Evolutionary conservation across 129 eudicot genomes (phyloP).

Genomic region (Glebionis coronaria): DNA sequence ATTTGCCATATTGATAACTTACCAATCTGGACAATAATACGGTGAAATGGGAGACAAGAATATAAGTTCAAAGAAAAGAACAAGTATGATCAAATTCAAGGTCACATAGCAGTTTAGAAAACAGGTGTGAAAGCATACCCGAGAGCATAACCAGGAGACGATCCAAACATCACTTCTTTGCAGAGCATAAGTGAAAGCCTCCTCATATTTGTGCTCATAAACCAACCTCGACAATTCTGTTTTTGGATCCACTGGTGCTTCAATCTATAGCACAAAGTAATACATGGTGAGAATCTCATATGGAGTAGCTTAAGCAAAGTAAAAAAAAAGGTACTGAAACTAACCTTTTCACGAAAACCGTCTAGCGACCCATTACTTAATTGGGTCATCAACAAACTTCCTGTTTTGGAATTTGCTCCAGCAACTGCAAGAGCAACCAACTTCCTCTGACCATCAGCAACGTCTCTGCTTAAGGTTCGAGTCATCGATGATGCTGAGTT

Average conservation of each 20-base stretch:
- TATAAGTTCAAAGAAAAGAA: background rate
- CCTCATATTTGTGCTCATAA: constrained; percentile 77
- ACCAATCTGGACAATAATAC: no score
- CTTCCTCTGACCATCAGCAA: constrained; percentile 79
- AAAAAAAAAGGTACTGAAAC: constrained; percentile 6
- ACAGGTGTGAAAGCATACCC: constrained; percentile 39
- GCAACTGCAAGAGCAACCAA: constrained; percentile 67
- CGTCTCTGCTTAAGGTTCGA: constrained; percentile 60
- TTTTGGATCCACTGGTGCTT: constrained; percentile 83
- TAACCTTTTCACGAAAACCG: constrained; percentile 71
- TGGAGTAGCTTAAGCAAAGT: constrained; percentile 2
- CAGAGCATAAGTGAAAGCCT: constrained; percentile 87
- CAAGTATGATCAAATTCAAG: no score
- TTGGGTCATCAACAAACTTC: constrained; percentile 51
- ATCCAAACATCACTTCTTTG: constrained; percentile 90
- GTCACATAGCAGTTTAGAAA: no score
- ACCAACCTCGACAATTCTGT: constrained; percentile 80
- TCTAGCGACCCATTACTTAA: constrained; percentile 66
- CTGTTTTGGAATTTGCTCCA: constrained; percentile 55
- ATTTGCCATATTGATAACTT: no score
- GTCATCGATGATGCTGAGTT: constrained; percentile 80
- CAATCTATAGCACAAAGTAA: constrained; percentile 42
- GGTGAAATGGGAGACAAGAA: no score
- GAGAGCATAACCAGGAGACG: constrained; percentile 98
- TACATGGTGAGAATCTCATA: background rate